phyloP scores from a whole-genome alignment of 2,329 filamentous ascomycete species.

The Talaromyces sp. region DNA sequence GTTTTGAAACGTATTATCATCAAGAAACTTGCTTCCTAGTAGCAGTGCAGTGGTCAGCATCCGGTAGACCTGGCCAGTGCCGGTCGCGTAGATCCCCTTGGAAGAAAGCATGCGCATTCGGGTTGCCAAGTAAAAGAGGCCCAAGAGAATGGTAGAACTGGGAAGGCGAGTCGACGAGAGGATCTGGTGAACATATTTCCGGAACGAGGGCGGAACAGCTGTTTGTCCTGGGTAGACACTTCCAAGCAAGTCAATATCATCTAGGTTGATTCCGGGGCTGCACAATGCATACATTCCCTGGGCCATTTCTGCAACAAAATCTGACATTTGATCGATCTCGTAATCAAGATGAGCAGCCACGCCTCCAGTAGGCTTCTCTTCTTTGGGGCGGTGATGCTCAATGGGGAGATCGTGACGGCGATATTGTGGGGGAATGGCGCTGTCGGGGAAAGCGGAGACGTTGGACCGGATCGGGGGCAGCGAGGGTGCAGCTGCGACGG shows the following conservation, averaged over 20 bases:
- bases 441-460: constrained; percentile 34
- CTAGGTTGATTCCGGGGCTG: constrained; percentile 50
- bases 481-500: constrained; percentile 27
- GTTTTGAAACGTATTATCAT: constrained; percentile 97
- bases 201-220: constrained; percentile 68
- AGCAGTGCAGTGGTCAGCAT: constrained; percentile 80
- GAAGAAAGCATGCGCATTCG: constrained; percentile 69
- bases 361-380: constrained; percentile 69
- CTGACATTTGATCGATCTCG: constrained; percentile 92
- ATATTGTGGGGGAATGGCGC: constrained; percentile 37
- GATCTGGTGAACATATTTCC: constrained; percentile 88
- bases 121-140: constrained; percentile 82
- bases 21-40: constrained; percentile 89
- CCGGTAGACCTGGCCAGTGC: constrained; percentile 72
- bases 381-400: constrained; percentile 43
- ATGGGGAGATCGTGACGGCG: constrained; percentile 35
- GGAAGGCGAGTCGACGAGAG: constrained; percentile 84
- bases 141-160: constrained; percentile 83
- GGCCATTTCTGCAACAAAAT: constrained; percentile 89
- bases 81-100: constrained; percentile 50
- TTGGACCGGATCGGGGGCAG: constrained; percentile 39
- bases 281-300: constrained; percentile 63
- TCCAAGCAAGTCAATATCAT: constrained; percentile 60
- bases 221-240: constrained; percentile 58
- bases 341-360: constrained; percentile 94